Conservation (phyloP, 371 early-diverging fungal species). For the Saksenaea vasiformis region DNA sequence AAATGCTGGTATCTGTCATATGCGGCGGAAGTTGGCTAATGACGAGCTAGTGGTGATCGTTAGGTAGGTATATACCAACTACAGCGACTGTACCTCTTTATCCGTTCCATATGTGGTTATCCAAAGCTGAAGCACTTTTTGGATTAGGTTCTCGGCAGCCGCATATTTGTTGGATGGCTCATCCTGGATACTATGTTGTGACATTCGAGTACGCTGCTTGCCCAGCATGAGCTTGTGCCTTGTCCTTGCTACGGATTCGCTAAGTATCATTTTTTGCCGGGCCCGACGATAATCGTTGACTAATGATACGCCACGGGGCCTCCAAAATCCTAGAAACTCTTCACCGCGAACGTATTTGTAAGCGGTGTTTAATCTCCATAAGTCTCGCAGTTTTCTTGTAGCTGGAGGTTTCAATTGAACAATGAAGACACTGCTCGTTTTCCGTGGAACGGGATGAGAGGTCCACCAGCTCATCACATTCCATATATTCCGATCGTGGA, state of each 20-base stretch:
- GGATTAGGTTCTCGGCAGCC: constrained; percentile 14
- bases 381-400: constrained; percentile 54
- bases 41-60: constrained; percentile 18
- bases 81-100: constrained; percentile 41
- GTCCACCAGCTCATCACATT: constrained; percentile 36
- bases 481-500: constrained; percentile 48
- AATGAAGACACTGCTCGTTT: constrained; percentile 53
- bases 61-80: neutral
- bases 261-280: constrained; percentile 28
- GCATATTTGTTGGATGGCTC: constrained; percentile 6
- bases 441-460: constrained; percentile 29
- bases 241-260: constrained; percentile 55
- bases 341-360: constrained; percentile 85
- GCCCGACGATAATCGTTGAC: constrained; percentile 60
- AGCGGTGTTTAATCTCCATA: constrained; percentile 78
- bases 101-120: constrained; percentile 33
- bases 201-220: constrained; percentile 7
- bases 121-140: constrained; percentile 47
- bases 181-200: neutral
- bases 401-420: constrained; percentile 60
- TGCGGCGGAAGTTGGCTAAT: constrained; percentile 27
- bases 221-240: constrained; percentile 37
- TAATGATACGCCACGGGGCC: constrained; percentile 73
- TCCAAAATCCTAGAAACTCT: constrained; percentile 77
- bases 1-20: constrained; percentile 6